Evolutionary conservation across 176 grass and related monocot species (phyloP).

Genomic region (Zoysia japonica): DNA sequence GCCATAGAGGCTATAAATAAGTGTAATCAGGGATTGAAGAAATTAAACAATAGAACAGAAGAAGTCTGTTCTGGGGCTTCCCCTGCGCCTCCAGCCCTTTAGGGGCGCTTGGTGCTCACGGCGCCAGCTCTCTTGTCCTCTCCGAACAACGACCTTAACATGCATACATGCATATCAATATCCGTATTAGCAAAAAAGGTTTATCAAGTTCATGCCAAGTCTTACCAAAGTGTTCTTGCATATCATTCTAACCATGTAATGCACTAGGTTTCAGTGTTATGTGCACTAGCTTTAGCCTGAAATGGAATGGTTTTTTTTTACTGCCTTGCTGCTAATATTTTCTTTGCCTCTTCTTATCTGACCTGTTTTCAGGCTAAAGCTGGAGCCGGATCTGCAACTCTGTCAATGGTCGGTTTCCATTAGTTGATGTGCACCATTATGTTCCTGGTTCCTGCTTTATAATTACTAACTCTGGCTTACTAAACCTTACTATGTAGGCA

Average conservation of each 20-base stretch:
- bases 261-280: neutral
- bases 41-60: too few relatives aligned
- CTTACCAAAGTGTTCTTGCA: neutral
- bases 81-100: too few relatives aligned
- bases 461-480: neutral
- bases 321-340: neutral
- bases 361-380: constrained; percentile 80
- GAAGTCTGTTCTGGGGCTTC: too few relatives aligned
- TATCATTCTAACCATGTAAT: neutral
- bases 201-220: neutral
- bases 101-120: too few relatives aligned
- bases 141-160: too few relatives aligned
- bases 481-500: constrained; percentile 38
- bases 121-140: too few relatives aligned
- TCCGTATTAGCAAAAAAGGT: constrained; percentile 7
- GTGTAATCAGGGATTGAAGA: too few relatives aligned
- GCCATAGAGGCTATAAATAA: too few relatives aligned
- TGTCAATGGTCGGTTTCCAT: constrained; percentile 72
- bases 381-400: constrained; percentile 79
- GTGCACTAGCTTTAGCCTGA: neutral
- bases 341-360: neutral
- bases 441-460: neutral
- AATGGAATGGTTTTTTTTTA: neutral
- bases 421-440: neutral
- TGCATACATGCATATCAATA: neutral